Conservation (phyloP, 2,329 filamentous ascomycete genomes). For the Ceratocystis albifundus region DNA sequence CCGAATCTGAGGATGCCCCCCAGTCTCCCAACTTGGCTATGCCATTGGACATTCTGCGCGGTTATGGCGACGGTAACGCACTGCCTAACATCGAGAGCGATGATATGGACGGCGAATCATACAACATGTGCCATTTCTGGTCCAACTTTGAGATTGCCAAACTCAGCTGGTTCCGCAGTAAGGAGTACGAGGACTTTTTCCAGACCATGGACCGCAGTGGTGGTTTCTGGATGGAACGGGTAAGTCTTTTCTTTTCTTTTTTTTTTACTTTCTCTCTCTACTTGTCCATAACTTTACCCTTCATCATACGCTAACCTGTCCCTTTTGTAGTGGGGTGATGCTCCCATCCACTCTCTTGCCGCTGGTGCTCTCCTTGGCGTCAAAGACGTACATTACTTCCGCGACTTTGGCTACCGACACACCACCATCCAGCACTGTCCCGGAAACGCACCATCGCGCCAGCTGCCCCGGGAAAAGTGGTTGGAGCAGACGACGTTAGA, state of each 20-base stretch:
- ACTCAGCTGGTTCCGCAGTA: conserved; percentile 91
- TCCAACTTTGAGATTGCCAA: conserved; percentile 98
- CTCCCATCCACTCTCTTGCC: conserved; percentile 93
- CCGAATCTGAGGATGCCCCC: conserved; percentile 46
- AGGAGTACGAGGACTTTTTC: conserved; percentile 96
- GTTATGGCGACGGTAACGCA: conserved; percentile 57
- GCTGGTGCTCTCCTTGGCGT: conserved; percentile 75
- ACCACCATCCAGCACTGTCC: conserved; percentile 98
- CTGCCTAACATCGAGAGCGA: conserved; percentile 79
- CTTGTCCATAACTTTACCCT: not conserved
- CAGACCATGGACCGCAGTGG: conserved; percentile 97
- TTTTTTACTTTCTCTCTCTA: not conserved
- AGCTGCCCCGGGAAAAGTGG: conserved; percentile 68
- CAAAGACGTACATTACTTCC: conserved; percentile 93
- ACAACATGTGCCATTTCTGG: conserved; percentile 99
- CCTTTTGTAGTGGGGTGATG: conserved; percentile 82
- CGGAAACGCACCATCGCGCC: conserved; percentile 80
- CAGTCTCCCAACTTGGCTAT: conserved; percentile 55
- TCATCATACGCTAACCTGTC: conserved; percentile 26
- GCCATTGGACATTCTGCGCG: conserved; percentile 69
- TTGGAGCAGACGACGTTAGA: conserved; percentile 71
- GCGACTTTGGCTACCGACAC: conserved; percentile 94
- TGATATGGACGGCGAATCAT: conserved; percentile 91
- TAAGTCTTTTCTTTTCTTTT: conserved; percentile 34
- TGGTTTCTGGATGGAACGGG: conserved; percentile 98